Conservation (phyloP, 345 rosid species). For the Eucalyptus victrix region DNA sequence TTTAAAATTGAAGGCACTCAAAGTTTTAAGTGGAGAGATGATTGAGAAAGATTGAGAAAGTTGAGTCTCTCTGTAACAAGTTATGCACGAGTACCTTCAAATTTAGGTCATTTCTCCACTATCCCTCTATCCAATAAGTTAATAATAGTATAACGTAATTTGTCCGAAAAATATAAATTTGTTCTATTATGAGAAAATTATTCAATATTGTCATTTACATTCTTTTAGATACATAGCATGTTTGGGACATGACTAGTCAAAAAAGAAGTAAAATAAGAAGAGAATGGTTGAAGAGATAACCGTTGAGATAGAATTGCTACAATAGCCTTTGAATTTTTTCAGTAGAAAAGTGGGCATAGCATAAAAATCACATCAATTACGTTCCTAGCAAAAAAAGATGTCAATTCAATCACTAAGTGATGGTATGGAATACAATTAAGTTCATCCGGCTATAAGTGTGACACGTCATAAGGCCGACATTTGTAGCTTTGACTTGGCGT, state of each 20-base stretch:
- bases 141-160: neutral
- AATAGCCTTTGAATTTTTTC: neutral
- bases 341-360: neutral
- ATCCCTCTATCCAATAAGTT: neutral
- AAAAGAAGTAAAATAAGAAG: neutral
- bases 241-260: neutral
- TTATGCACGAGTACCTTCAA: neutral
- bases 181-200: neutral
- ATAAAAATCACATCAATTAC: neutral
- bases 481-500: neutral
- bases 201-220: neutral
- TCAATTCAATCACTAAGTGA: neutral
- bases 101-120: neutral
- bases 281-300: neutral
- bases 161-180: neutral
- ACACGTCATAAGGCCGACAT: neutral
- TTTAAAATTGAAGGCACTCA: neutral
- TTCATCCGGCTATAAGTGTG: neutral
- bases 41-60: neutral
- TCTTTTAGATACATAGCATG: neutral
- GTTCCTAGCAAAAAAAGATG: neutral
- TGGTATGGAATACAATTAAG: neutral
- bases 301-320: rapidly evolving
- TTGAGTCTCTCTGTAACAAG: neutral
- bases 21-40: neutral